These are phyloP conservation scores for Phoma sp. DNA, from an alignment of 2,329 filamentous ascomycete species.

Conservation along the genomic window DNA sequence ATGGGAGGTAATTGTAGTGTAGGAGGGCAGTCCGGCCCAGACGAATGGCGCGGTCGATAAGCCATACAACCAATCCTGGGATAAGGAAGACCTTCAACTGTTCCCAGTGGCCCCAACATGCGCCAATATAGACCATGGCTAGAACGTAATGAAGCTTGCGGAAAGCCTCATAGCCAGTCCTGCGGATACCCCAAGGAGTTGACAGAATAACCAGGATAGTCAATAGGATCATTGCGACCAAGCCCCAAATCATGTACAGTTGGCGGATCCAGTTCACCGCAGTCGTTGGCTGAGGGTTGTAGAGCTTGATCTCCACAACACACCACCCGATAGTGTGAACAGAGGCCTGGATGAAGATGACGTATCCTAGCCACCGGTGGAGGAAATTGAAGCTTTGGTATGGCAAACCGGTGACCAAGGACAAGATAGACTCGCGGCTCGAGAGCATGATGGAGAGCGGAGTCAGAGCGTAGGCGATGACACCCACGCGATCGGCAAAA, in stretches of 20 bases:
- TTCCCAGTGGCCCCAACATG: conserved; percentile 77
- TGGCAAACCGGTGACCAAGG: conserved; percentile 72
- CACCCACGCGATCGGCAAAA: conserved; percentile 72
- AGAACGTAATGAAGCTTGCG: conserved; percentile 75
- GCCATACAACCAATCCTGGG: conserved; percentile 67
- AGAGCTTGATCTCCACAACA: conserved; percentile 68
- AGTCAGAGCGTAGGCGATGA: conserved; percentile 75
- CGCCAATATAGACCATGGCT: conserved; percentile 75
- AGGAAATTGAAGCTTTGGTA: conserved; percentile 68
- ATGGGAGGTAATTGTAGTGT: conserved; percentile 55
- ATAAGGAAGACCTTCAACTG: conserved; percentile 54
- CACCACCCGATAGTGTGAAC: conserved; percentile 76
- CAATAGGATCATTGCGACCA: conserved; percentile 70
- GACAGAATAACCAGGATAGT: conserved; percentile 67
- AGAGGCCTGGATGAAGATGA: conserved; percentile 71
- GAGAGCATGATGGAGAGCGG: conserved; percentile 71
- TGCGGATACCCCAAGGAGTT: conserved; percentile 63
- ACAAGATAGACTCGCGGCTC: conserved; percentile 73
- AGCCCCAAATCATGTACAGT: conserved; percentile 74
- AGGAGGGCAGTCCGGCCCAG: conserved; percentile 64
- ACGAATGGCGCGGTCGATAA: conserved; percentile 67
- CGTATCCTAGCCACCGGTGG: conserved; percentile 70
- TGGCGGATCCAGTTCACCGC: conserved; percentile 65
- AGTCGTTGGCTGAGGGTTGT: conserved; percentile 71
- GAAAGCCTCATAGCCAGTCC: conserved; percentile 79